Evolutionary conservation across 306 rosid genomes (phyloP), one percentile per base, ranked within the genome.

Genomic region (Lathyrus aphaca): DNA sequence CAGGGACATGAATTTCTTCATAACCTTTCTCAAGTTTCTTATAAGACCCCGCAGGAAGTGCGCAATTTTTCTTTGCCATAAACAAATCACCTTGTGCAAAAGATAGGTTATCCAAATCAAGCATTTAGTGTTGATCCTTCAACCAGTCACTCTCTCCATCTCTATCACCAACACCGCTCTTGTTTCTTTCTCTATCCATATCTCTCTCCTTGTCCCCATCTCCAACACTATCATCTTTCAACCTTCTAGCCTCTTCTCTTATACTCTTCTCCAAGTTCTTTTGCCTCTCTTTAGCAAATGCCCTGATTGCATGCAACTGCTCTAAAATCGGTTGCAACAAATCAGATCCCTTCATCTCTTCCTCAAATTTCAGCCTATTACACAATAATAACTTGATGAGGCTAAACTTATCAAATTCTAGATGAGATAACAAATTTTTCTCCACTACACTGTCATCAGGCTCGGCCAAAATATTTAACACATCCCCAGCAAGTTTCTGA

Each of bases 1-100:
- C 90, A 0, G 98, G 98, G 39, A 93, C 98, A 40, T 93, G 97
- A 54, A 90, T 77, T 89, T 58, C 98, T 78, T 93, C 98, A 69
- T 85, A 91, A 29, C 97, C 98, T 78, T 87, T 93, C 77, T 89
- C 54, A 0, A 70, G 77, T 74, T 83, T 86, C 79, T 94, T 87
- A 43, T 72, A 94, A 59, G 96, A 88, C 30, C 97, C 92, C 62
- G 85, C 89, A 0, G 98, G 98, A 70, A 90, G 92, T 59, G 66
- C 86, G 13, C 91, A 88, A 70, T 85, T 88, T 65, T 83, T 87
- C 54, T 86, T 87, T 1, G 92, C 87, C 82, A 86, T 86, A 63
- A 91, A 85, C 14, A 80, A 80, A 39, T 90, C 86, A 68, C 92
- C 86, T 51, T 91, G 96, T 5, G 79, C 85, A 77, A 88, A 88